Base-by-base conservation (phyloP, 176 grass and related monocot genomes). In the Oryza officinalis region DNA sequence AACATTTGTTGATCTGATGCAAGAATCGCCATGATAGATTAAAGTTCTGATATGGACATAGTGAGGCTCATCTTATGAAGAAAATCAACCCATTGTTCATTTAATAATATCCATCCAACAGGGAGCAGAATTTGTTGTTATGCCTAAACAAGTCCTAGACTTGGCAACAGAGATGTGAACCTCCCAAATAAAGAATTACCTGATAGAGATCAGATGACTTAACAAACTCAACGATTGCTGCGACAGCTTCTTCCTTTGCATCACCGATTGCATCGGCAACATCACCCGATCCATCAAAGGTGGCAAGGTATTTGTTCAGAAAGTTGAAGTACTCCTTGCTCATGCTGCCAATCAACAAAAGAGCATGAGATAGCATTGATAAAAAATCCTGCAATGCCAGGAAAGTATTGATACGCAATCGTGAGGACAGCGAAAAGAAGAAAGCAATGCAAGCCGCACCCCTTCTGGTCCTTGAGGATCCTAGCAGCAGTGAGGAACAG, bases 381-480 rank as follows among this genome's bases (percentile, higher is more conserved):
- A 11, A 13, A 41, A 32, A 72, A 86, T 2, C 44, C 22, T 35
- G 5, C 8, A 2, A n/a, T 20, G 38, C 1, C 3, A n/a, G 31
- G 38, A 57, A 69, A 14, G 66, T 12, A 31, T 13, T 28, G 11
- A 35, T 14, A 17, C 23, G 8, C 13, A 71, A 65, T 46, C 27
- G 4, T 18, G 46, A 76, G 9, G 2, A 66, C 47, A 9, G 15
- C 6, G 18, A 14, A 78, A 40, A 25, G 4, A 22, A 41, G 25
- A 71, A 15, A 22, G 10, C 27, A 31, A 46, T 0, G 27, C 13
- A 26, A 26, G 80, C 0, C 25, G 2, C 10, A 99, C 96, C 91
- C 92, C 63, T 90, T 99, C 0, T 90, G 94, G 86, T 96, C 93
- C 61, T 96, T 99, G 30, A 99, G 81, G 31, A 96, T 90, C 67